phyloP scores from a whole-genome alignment of 108 stramenopile species.

The Cyclostephanos invisitatus region DNA sequence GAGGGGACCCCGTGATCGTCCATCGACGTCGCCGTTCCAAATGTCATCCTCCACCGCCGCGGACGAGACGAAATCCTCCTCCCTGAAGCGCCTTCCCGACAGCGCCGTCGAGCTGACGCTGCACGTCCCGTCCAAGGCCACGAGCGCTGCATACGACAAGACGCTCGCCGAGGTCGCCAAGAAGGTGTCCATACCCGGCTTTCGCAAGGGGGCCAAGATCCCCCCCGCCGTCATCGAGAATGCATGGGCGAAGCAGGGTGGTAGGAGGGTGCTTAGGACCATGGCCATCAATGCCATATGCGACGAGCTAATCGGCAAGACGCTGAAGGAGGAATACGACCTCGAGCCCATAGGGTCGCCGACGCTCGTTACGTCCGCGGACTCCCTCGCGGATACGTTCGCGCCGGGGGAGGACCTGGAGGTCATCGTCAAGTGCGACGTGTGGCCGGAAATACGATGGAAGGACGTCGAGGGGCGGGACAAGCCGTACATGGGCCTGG shows the following conservation, averaged over 20 bases:
- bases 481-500: slow-evolving; percentile 79
- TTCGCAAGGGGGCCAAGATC: slow-evolving; percentile 87
- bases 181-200: slow-evolving; percentile 78
- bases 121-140: slow-evolving; percentile 64
- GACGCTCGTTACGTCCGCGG: slow-evolving; percentile 53
- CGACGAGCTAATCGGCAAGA: slow-evolving; percentile 63
- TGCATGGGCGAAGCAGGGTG: slow-evolving; percentile 66
- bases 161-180: slow-evolving; percentile 69
- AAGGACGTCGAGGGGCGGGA: slow-evolving; percentile 54
- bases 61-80: slow-evolving; percentile 25
- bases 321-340: slow-evolving; percentile 77
- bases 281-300: slow-evolving; percentile 75
- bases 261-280: slow-evolving; percentile 59
- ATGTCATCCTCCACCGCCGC: slow-evolving; percentile 15
- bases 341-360: slow-evolving; percentile 87
- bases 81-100: slow-evolving; percentile 67
- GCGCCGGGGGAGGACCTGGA: slow-evolving; percentile 60
- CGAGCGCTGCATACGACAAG: slow-evolving; percentile 83
- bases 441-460: slow-evolving; percentile 89
- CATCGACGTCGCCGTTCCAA: slow-evolving; percentile 9
- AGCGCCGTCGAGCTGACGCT: slow-evolving; percentile 75
- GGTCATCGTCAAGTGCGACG: slow-evolving; percentile 76
- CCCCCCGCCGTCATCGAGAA: slow-evolving; percentile 82
- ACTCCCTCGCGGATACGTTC: slow-evolving; percentile 57
- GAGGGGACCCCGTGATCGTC: not conserved